Evolutionary conservation across 1,284 basidiomycete genomes (phyloP).

Genomic region (Naganishia sp.): DNA sequence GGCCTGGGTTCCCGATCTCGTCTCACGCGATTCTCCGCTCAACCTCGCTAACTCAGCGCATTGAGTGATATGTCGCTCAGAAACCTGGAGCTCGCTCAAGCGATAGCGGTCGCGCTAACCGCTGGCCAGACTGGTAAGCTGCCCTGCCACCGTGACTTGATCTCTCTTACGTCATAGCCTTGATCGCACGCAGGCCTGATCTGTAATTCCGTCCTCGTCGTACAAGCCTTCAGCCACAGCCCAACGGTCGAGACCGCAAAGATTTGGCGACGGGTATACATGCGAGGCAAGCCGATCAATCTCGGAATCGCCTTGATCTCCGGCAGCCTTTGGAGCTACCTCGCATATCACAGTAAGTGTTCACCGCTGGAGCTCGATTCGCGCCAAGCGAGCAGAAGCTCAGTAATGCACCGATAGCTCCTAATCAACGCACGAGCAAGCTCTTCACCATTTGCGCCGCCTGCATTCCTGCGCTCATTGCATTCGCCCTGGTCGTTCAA

Average conservation of each 20-base stretch:
- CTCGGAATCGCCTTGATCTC: neutral
- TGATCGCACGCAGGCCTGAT: neutral
- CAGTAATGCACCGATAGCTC: neutral
- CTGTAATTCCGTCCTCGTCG: constrained; percentile 7
- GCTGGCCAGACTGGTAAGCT: constrained; percentile 2
- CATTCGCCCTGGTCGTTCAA: constrained; percentile 5
- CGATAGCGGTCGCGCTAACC: neutral
- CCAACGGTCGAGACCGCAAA: constrained; percentile 3
- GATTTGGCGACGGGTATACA: constrained; percentile 11
- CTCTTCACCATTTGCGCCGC: neutral
- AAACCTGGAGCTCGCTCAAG: neutral
- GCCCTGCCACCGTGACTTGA: neutral
- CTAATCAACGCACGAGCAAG: neutral
- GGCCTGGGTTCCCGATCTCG: too few relatives aligned
- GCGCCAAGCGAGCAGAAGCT: neutral
- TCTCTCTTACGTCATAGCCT: neutral
- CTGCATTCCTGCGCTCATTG: constrained; percentile 4
- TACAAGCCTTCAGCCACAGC: neutral
- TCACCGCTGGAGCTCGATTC: too few relatives aligned
- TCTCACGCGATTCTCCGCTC: neutral
- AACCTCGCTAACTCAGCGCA: neutral
- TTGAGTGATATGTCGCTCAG: neutral
- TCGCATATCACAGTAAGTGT: constrained; percentile 4
- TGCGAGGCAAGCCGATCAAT: constrained; percentile 3
- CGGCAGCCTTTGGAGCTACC: constrained; percentile 8